Base-by-base conservation (phyloP, 306 rosid species). In the Citrullus mucosospermus region DNA sequence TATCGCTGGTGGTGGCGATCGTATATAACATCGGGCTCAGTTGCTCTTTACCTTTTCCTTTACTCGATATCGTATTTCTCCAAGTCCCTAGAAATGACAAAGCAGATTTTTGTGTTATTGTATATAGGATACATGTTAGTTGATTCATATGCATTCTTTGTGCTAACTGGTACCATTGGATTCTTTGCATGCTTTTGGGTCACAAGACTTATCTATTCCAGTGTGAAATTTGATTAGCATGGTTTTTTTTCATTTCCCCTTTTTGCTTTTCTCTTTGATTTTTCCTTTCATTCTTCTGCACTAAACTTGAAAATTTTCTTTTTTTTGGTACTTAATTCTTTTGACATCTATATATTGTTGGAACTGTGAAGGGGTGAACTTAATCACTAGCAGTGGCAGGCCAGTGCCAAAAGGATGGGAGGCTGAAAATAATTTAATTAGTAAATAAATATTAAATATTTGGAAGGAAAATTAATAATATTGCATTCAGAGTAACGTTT, bases 1-100 rank as follows among this genome's bases (percentile, higher is more conserved):
- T 90, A 90, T 77, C 83, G 84, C 78, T 90, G 94, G 94, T 90
- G 94, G 94, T 90, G 94, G 94, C 78, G 94, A 20, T 88, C 94
- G 50, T 90, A 88, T 85, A 91, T 90, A 36, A 88, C 94, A 1
- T 82, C 94, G 46, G 94, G 94, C 60, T 90, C 94, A 63, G 85
- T 87, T 28, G 94, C 94, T 62, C 83, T 90, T 41, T 90, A 90
- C 84, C 89, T 90, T 71, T 90, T 90, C 79, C 90, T 90, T 56
- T 90, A 90, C 67, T 91, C 94, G 32, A 85, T 86, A 20, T 85
- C 80, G 83, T 90, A 88, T 89, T 90, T 90, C 88, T 90, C 85
- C 83, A 86, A 86, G 62, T 88, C 87, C 84, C 87, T 90, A 72
- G 94, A 88, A 82, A 88, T 88, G 84, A 85, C 94, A 15, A 88